Base-by-base conservation (phyloP, 139 green algal species). In the Micromonas commoda region DNA sequence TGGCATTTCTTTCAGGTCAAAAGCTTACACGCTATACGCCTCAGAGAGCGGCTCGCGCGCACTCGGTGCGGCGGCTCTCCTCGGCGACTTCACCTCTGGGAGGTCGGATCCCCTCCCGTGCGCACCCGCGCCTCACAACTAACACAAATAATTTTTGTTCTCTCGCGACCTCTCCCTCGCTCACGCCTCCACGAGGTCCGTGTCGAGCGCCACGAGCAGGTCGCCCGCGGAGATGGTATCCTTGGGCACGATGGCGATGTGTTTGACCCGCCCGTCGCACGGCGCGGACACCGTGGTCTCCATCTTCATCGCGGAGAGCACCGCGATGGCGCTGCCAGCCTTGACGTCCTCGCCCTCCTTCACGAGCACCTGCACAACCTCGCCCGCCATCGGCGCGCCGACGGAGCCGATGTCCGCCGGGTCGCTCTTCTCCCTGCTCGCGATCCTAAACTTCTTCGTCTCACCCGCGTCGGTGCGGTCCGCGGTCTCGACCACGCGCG, bases 231-330 rank as follows among this genome's bases (percentile, higher is more conserved):
- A 13, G 39, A 33, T 45, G 34, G 60, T 35, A 33, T 80, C 75
- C 13, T 61, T 61, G 24, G 45, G 57, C 2, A 60, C 76, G 64
- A 81, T 45, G 45, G 3, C 76, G 34, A 81, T 29, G 76, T 81
- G 76, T 65, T 76, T 51, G 9, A 81, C 9, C 34, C 23, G 51
- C 37, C 93, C 93, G 34, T 76, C 65, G 13, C 87, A 81, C 0
- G 92, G 91, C 32, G 91, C 88, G 20, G 83, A 86, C n/a, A 97
- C 89, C 6, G 85, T 87, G 0, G 93, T 97, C 86, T 97, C 93
- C 93, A 97, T 97, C 87, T 97, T 97, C 93, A 97, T 97, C 16
- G 93, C 93, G 31, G 72, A 88, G 82, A 97, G 85, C 69, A 97
- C 88, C 38, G 89, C 89, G 64, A 97, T 82, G 78, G 89, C 60